Percentiles rank a stretch among this genome's conserved stretches.
phyloP scores from a whole-genome alignment of 768 basidiomycete genomes.

The Leccinum obscurum region DNA sequence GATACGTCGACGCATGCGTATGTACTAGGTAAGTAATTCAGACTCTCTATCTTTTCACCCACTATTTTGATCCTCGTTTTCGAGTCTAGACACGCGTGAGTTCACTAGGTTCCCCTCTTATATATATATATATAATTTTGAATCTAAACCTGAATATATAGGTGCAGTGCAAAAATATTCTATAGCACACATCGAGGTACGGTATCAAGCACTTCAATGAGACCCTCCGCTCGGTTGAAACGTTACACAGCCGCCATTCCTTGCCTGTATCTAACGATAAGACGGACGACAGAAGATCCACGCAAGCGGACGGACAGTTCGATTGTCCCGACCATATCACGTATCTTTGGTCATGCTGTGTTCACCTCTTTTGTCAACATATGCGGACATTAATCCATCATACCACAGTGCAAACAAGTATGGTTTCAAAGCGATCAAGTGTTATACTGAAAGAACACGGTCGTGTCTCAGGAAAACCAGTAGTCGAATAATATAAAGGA shows the following conservation, averaged over 20 bases:
- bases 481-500: background rate
- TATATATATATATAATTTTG: too few relatives aligned
- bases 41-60: too few relatives aligned
- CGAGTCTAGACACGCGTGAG: too few relatives aligned
- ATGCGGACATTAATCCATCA: background rate
- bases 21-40: too few relatives aligned
- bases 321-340: background rate
- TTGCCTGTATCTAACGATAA: background rate
- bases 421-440: background rate
- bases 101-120: too few relatives aligned
- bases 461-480: background rate
- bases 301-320: background rate
- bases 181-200: too few relatives aligned
- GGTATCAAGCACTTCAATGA: too few relatives aligned
- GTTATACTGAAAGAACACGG: background rate
- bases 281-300: background rate
- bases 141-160: too few relatives aligned
- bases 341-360: background rate
- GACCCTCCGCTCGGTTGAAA: background rate
- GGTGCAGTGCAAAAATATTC: too few relatives aligned
- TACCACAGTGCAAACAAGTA: background rate
- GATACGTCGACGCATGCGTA: too few relatives aligned
- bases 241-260: background rate
- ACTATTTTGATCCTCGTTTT: too few relatives aligned
- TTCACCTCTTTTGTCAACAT: background rate